phyloP scores from a whole-genome alignment of 257 asterid genomes.

The Lavandula angustifolia region DNA sequence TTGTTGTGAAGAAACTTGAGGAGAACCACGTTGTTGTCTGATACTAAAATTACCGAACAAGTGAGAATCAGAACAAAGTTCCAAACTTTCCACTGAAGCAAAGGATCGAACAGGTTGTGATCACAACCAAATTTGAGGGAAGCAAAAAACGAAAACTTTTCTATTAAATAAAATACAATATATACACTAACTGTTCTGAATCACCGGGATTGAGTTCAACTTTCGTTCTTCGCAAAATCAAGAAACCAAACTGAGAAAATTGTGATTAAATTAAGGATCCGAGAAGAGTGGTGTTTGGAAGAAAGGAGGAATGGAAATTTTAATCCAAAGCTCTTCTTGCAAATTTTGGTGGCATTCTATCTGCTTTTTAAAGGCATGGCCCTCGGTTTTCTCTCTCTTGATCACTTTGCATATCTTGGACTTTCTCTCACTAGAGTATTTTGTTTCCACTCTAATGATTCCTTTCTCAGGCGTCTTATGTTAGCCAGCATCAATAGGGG shows the following conservation, averaged over 20 bases:
- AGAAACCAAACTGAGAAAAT: slow-evolving; percentile 42
- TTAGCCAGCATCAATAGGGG: neutral
- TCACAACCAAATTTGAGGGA: slow-evolving; percentile 36
- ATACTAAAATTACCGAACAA: slow-evolving; percentile 46
- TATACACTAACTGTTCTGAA: slow-evolving; percentile 67
- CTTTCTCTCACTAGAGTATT: slow-evolving; percentile 18
- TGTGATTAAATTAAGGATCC: slow-evolving; percentile 42
- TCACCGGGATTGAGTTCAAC: slow-evolving; percentile 60
- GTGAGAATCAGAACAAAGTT: slow-evolving; percentile 42
- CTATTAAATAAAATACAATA: neutral
- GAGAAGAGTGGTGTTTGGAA: slow-evolving; percentile 42
- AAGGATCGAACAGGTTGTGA: slow-evolving; percentile 29
- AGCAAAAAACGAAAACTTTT: slow-evolving; percentile 19
- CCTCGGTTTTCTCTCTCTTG: slow-evolving; percentile 28
- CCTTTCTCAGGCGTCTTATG: neutral
- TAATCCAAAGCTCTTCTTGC: slow-evolving; percentile 25
- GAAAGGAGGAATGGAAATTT: slow-evolving; percentile 23
- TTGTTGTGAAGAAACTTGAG: neutral
- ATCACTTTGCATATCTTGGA: slow-evolving; percentile 21
- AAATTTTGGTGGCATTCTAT: slow-evolving; percentile 23
- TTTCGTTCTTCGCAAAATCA: slow-evolving; percentile 42
- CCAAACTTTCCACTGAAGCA: slow-evolving; percentile 25
- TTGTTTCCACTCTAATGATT: slow-evolving; percentile 1
- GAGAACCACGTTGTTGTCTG: slow-evolving; percentile 16
- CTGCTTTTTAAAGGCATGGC: slow-evolving; percentile 42